phyloP scores from a whole-genome alignment of 345 rosid genomes.

The Heritiera littoralis region DNA sequence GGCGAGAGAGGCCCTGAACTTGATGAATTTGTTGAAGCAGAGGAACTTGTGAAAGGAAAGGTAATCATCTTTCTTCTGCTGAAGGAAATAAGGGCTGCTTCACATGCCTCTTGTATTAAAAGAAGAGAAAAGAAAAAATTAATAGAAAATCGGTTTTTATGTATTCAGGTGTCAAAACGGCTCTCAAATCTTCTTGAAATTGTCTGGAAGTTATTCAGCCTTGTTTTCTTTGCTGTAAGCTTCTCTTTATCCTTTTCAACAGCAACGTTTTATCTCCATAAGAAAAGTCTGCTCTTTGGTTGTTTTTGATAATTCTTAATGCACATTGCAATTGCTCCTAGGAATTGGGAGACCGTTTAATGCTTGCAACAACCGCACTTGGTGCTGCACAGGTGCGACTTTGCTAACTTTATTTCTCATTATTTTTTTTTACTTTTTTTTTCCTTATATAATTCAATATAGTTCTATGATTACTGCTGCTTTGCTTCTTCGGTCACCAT shows the following conservation, averaged over 20 bases:
- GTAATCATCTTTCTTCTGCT: constrained; percentile 29
- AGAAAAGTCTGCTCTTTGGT: neutral
- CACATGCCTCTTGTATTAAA: neutral
- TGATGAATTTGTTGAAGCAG: constrained; percentile 85
- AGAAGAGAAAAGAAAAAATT: neutral
- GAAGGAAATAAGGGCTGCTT: neutral
- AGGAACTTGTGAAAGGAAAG: constrained; percentile 91
- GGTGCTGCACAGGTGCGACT: constrained; percentile 85
- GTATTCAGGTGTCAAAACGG: constrained; percentile 61
- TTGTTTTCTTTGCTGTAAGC: constrained; percentile 91
- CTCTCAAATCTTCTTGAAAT: constrained; percentile 88
- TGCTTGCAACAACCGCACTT: constrained; percentile 98
- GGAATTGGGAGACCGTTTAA: constrained; percentile 99
- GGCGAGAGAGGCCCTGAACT: constrained; percentile 59
- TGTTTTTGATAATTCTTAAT: neutral
- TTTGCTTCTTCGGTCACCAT: constrained; percentile 63
- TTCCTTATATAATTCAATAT: neutral
- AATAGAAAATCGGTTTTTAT: constrained; percentile 5
- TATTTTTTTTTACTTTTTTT: neutral
- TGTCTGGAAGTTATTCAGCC: constrained; percentile 95
- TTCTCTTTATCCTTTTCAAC: constrained; percentile 19
- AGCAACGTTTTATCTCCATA: neutral
- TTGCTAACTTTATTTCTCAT: constrained; percentile 4
- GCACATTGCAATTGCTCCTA: constrained; percentile 25
- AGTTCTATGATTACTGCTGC: neutral